These are phyloP conservation scores for Bolboschoenoplectus hybrid DNA, from an alignment of 202 grass and related monocot genomes.

Conservation along the genomic window DNA sequence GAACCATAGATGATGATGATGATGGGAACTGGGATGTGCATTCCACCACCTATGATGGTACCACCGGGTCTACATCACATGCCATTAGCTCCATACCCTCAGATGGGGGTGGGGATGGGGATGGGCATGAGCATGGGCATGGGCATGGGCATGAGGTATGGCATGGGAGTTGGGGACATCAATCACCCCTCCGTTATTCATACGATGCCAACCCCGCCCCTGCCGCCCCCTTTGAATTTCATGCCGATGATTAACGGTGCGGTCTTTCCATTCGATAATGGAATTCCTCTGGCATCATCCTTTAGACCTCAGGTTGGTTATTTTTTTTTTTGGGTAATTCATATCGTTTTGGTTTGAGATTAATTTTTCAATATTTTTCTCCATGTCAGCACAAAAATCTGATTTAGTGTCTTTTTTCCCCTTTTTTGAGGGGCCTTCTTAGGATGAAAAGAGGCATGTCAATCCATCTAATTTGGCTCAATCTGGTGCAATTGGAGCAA, in stretches of 20 bases:
- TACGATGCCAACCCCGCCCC: slow-evolving; percentile 9
- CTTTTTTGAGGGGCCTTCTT: neutral
- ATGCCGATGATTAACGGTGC: slow-evolving; percentile 53
- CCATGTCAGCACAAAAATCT: slow-evolving; percentile 3
- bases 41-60: slow-evolving; percentile 62
- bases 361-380: neutral
- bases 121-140: slow-evolving; percentile 65
- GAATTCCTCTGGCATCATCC: slow-evolving; percentile 37
- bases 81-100: slow-evolving; percentile 58
- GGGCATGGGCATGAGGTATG: slow-evolving; percentile 64
- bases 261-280: slow-evolving; percentile 31
- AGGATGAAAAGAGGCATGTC: neutral
- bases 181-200: slow-evolving; percentile 51
- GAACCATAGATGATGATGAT: slow-evolving; percentile 80
- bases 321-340: neutral
- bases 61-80: slow-evolving; percentile 70
- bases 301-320: slow-evolving; percentile 38
- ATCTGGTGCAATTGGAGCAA: slow-evolving; percentile 4
- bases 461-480: neutral
- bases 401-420: neutral
- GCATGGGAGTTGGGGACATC: slow-evolving; percentile 70
- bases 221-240: slow-evolving; percentile 30
- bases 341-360: neutral
- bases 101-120: slow-evolving; percentile 65
- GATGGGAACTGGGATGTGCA: slow-evolving; percentile 68